phyloP scores from a whole-genome alignment of 1,284 basidiomycete genomes.

The Neonothopanus nambi region DNA sequence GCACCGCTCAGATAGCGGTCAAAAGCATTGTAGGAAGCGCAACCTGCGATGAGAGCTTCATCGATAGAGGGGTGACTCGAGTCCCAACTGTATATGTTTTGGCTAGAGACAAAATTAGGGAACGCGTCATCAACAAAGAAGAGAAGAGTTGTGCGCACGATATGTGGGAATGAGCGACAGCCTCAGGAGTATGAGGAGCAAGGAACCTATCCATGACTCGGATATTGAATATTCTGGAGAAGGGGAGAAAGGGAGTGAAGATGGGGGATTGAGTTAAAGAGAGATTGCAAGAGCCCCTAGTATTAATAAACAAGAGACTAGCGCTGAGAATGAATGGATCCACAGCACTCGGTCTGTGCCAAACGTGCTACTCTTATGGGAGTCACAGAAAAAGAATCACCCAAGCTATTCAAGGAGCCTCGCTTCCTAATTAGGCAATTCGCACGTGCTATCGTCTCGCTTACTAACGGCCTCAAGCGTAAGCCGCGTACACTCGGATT shows the following conservation, averaged over 20 bases:
- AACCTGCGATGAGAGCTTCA: slow-evolving; percentile 71
- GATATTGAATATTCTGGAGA: no score
- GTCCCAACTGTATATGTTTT: slow-evolving; percentile 69
- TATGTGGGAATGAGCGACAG: slow-evolving; percentile 65
- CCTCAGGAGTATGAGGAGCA: slow-evolving; percentile 71
- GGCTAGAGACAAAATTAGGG: slow-evolving; percentile 40
- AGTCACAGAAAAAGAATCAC: neutral
- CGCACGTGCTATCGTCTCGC: no score
- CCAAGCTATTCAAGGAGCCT: no score
- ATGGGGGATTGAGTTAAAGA: slow-evolving; percentile 1
- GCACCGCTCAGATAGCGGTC: slow-evolving; percentile 57
- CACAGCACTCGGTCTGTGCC: no score
- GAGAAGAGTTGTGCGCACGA: slow-evolving; percentile 46
- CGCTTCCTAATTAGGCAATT: no score
- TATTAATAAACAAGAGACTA: neutral
- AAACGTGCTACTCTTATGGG: neutral
- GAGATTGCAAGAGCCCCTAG: neutral
- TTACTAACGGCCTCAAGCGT: no score
- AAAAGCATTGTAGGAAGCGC: slow-evolving; percentile 64
- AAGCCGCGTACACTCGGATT: no score
- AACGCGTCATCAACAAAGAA: slow-evolving; percentile 11
- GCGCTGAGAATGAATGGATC: no score
- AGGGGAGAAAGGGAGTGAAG: slow-evolving; percentile 18
- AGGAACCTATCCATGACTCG: slow-evolving; percentile 77
- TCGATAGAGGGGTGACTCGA: slow-evolving; percentile 64